These are phyloP conservation scores for Gamsiella multidivaricata DNA, from an alignment of 192 early-diverging fungal species.

Conservation along the genomic window DNA sequence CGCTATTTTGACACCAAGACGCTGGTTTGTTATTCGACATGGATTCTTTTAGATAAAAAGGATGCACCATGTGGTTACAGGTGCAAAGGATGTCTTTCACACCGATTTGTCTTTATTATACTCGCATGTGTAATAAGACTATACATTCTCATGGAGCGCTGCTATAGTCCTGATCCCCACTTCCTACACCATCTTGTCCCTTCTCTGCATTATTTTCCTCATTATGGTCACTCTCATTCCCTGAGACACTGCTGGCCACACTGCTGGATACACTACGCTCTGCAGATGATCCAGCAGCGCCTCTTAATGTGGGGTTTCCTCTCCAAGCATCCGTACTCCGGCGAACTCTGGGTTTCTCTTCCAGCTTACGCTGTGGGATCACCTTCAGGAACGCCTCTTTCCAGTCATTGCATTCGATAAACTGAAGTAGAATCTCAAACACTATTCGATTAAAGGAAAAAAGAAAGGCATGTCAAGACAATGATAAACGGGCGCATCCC, in stretches of 20 bases:
- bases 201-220: background rate
- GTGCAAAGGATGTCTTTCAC: too few species aligned
- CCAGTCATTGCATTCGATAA: conserved; percentile 85
- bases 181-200: too few species aligned
- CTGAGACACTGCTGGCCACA: conserved; percentile 25
- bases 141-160: too few species aligned
- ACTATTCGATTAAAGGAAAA: conserved; percentile 60
- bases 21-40: too few species aligned
- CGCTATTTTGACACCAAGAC: too few species aligned
- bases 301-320: conserved; percentile 7
- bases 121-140: too few species aligned
- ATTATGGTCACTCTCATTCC: conserved; percentile 17
- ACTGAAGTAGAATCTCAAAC: conserved; percentile 88
- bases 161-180: too few species aligned
- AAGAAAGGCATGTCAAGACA: background rate
- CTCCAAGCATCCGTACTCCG: conserved; percentile 38
- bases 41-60: too few species aligned
- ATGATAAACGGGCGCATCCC: too few species aligned
- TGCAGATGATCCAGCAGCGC: background rate
- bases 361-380: conserved; percentile 91
- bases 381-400: conserved; percentile 85
- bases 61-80: too few species aligned
- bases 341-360: conserved; percentile 54
- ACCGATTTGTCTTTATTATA: too few species aligned
- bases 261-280: conserved; percentile 19